phyloP scores from a whole-genome alignment of 805 yeast genomes.

The Kluyveromyces wickerhamii region DNA sequence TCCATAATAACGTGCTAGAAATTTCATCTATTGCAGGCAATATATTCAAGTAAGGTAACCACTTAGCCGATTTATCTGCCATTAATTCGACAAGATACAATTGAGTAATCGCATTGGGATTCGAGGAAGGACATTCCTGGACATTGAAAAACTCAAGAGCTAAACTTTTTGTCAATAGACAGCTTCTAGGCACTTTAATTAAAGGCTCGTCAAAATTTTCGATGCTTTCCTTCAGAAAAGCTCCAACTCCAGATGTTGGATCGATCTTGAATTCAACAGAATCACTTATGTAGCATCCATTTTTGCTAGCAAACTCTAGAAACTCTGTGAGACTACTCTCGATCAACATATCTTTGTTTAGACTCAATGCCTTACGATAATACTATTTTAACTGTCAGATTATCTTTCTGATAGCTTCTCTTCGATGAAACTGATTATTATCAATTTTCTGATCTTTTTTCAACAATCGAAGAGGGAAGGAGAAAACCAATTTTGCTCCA shows the following conservation, averaged over 20 bases:
- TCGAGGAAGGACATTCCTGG: slow-evolving; percentile 6
- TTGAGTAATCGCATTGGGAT: slow-evolving; percentile 30
- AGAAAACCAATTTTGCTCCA: too few relatives aligned
- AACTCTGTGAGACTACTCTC: too few relatives aligned
- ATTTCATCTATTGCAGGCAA: slow-evolving; percentile 40
- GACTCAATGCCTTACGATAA: too few relatives aligned
- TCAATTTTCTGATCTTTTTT: too few relatives aligned
- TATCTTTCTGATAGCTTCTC: too few relatives aligned
- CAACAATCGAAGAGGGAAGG: too few relatives aligned
- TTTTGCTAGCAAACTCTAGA: slow-evolving; percentile 32
- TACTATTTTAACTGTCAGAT: too few relatives aligned
- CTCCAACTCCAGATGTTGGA: slow-evolving; percentile 30
- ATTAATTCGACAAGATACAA: slow-evolving; percentile 37
- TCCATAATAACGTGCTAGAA: slow-evolving; percentile 66
- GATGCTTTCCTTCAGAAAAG: slow-evolving; percentile 16
- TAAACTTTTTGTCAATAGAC: slow-evolving; percentile 32
- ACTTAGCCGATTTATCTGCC: slow-evolving; percentile 26
- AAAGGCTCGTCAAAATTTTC: slow-evolving; percentile 16
- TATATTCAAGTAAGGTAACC: slow-evolving; percentile 38
- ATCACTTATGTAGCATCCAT: slow-evolving; percentile 34
- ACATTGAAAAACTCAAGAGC: slow-evolving; percentile 28
- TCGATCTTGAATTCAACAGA: slow-evolving; percentile 28
- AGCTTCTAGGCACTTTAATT: slow-evolving; percentile 32
- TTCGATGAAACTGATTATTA: too few relatives aligned
- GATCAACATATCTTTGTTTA: too few relatives aligned